Percentiles rank a stretch among this genome's conserved stretches.
Conservation (phyloP, 2,329 filamentous ascomycete genomes). For the Alternaria ethzedia region DNA sequence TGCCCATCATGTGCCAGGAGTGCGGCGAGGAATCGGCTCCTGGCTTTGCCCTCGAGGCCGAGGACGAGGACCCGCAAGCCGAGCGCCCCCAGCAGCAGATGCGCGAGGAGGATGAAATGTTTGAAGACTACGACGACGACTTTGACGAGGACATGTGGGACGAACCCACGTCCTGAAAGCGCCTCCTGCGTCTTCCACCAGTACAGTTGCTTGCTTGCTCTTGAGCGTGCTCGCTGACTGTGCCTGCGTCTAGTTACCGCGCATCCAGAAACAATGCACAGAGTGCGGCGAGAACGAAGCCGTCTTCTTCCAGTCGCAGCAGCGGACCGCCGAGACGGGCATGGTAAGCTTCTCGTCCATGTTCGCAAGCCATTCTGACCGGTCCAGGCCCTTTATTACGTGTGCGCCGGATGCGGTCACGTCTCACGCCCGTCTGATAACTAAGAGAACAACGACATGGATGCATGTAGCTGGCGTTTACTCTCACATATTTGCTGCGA, state of each 20-base stretch:
- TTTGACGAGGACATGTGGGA: slow-evolving; percentile 40
- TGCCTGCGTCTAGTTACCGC: slow-evolving; percentile 74
- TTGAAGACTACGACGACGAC: slow-evolving; percentile 29
- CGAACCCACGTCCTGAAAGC: slow-evolving; percentile 38
- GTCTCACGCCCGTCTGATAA: slow-evolving; percentile 65
- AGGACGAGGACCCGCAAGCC: slow-evolving; percentile 41
- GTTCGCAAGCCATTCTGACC: slow-evolving; percentile 16
- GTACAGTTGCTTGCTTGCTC: slow-evolving; percentile 44
- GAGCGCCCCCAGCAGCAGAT: slow-evolving; percentile 26
- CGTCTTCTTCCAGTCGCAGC: slow-evolving; percentile 98
- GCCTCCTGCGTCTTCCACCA: slow-evolving; percentile 19
- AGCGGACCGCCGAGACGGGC: slow-evolving; percentile 94
- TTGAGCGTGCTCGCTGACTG: slow-evolving; percentile 48
- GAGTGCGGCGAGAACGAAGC: slow-evolving; percentile 85
- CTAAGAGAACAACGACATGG: slow-evolving; percentile 14
- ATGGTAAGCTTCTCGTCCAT: slow-evolving; percentile 70
- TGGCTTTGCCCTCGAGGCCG: slow-evolving; percentile 54
- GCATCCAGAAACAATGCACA: slow-evolving; percentile 84
- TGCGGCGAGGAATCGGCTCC: slow-evolving; percentile 57
- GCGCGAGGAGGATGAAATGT: slow-evolving; percentile 11
- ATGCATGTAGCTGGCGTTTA: slow-evolving; percentile 44
- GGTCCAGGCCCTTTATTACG: slow-evolving; percentile 62
- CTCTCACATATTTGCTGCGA: slow-evolving; percentile 27
- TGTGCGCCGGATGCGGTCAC: slow-evolving; percentile 91
- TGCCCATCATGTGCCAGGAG: slow-evolving; percentile 61